A percentile compares a stretch with the other conserved stretches of the same genome.
Conservation (phyloP, 805 yeast species). For the Wickerhamiella occidentalis region DNA sequence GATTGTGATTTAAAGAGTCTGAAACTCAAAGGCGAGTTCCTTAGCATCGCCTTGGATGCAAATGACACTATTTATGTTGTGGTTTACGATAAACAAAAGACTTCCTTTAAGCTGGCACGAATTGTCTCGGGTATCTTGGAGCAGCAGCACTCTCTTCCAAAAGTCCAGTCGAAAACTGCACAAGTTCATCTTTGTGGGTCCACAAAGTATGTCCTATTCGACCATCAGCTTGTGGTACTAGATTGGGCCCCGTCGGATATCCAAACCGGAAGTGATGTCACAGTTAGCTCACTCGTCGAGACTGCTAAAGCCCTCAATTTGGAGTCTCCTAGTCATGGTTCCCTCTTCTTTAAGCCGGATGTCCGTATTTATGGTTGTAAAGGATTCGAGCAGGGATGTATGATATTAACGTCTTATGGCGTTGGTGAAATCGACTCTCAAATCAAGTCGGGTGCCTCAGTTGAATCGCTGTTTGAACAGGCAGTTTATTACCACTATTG, state of each 20-base stretch:
- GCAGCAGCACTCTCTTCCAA: background rate
- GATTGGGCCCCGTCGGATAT: background rate
- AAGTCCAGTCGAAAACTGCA: background rate
- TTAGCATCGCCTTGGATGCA: background rate
- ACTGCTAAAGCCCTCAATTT: background rate
- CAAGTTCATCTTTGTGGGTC: background rate
- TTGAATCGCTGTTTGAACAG: conserved; percentile 1
- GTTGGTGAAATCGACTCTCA: background rate
- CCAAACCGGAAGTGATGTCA: background rate
- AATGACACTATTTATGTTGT: conserved; percentile 1
- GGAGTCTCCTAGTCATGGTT: background rate
- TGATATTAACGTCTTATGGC: background rate
- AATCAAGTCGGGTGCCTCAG: background rate
- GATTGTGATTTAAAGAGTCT: background rate
- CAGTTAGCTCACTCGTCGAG: background rate
- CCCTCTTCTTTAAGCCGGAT: background rate
- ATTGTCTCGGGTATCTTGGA: background rate
- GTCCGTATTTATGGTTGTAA: background rate
- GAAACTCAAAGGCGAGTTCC: background rate
- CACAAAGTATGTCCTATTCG: conserved; percentile 1
- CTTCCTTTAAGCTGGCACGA: background rate
- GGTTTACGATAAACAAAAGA: too few species aligned
- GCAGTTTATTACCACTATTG: conserved; percentile 1
- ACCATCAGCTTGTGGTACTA: conserved; percentile 1
- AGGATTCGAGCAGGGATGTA: background rate